Evolutionary conservation across 1,139 yeast species (phyloP), one percentile per base, ranked within the genome.

Genomic region (Arxiozyma slooffiae): DNA sequence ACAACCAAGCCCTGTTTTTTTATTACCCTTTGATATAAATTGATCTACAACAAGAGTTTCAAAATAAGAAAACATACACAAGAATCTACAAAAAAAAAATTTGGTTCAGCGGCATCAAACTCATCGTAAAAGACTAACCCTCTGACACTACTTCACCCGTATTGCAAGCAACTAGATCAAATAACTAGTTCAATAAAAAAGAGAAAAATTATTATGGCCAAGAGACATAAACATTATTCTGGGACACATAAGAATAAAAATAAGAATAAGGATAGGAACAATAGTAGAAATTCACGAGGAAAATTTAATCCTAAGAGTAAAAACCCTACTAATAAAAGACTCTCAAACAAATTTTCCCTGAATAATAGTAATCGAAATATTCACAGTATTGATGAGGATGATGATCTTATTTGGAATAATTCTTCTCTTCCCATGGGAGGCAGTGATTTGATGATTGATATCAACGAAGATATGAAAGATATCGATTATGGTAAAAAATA

Each of bases 341-440:
- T 23, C 24, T 26, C n/a, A 17, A 11, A 14, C 22, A 42, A 18
- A 21, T 34, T 21, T 3, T 42, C 21, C 30, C 16, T 34, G 3
- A 37, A 26, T 11, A 39, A 36, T 11, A 43, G 23, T 23, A 45
- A 46, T 38, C 18, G 24, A 18, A 41, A 44, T 43, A 41, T 20
- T n/a, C n/a, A 30, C 14, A 14, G 14, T 30, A 30, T 30, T 11
- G 36, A 30, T 11, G 36, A 30, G 36, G 36, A 30, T 11, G 36
- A 30, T 11, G n/a, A 30, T 30, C 14, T 30, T 14, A 38, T 20
- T 16, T 56, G 61, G 63, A 46, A 41, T 9, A 58, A 57, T 44
- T 56, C 60, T 1, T 52, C 56, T 20, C 48, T 54, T 16, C 61
- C 61, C 18, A 44, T 60, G 40, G 67, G 64, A 38, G 85, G 79